phyloP scores from a whole-genome alignment of 1,284 basidiomycete species.

The Ustilago curta region DNA sequence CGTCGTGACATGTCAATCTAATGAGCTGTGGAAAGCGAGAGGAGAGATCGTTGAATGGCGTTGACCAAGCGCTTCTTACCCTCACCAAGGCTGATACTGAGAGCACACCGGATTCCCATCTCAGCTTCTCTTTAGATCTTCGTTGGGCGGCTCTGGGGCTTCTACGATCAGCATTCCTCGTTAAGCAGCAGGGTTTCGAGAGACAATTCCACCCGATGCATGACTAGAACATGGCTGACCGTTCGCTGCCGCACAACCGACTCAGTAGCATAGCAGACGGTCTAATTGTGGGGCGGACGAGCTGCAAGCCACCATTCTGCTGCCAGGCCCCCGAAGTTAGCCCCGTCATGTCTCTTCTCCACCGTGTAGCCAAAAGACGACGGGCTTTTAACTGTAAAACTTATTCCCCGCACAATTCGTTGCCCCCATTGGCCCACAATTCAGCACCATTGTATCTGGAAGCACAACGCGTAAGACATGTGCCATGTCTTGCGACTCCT shows the following conservation, averaged over 20 bases:
- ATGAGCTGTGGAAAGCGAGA: not conserved
- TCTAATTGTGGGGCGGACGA: constrained; percentile 3
- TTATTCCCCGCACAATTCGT: not conserved
- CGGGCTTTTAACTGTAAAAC: not conserved
- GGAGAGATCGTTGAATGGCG: too few relatives aligned
- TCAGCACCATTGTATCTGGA: too few relatives aligned
- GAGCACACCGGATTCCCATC: too few relatives aligned
- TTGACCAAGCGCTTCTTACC: too few relatives aligned
- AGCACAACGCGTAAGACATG: too few relatives aligned
- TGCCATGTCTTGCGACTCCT: too few relatives aligned
- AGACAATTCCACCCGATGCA: not conserved
- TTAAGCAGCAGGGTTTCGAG: not conserved
- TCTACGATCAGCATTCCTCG: too few relatives aligned
- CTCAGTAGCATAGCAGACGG: not conserved
- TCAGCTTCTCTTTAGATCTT: too few relatives aligned
- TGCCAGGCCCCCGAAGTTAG: too few relatives aligned
- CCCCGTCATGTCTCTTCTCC: not conserved
- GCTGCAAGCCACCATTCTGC: not conserved
- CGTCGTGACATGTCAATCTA: not conserved
- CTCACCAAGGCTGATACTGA: too few relatives aligned
- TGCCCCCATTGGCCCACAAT: not conserved
- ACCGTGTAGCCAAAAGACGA: not conserved
- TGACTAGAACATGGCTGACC: not conserved
- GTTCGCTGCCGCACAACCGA: not conserved
- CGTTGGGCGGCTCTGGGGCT: too few relatives aligned